These are phyloP conservation scores for Lactarius quietus DNA, from an alignment of 768 basidiomycete genomes.

Conservation along the genomic window DNA sequence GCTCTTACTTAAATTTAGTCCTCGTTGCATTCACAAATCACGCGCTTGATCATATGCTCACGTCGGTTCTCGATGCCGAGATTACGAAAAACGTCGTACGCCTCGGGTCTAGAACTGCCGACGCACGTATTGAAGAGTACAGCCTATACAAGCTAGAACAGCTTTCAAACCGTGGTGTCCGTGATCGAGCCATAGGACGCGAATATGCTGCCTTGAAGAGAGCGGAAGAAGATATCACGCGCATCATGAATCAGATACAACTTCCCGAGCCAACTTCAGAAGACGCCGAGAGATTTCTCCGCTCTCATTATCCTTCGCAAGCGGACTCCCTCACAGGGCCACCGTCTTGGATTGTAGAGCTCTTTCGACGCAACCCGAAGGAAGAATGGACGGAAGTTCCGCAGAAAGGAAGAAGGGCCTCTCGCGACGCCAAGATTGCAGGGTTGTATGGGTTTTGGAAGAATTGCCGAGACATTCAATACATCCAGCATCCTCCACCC, in stretches of 20 bases:
- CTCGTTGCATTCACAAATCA: constrained; percentile 74
- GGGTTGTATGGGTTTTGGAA: constrained; percentile 26
- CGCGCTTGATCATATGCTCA: constrained; percentile 70
- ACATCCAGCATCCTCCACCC: constrained; percentile 6
- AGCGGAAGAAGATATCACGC: constrained; percentile 44
- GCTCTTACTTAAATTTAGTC: constrained; percentile 24
- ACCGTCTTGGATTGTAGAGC: constrained; percentile 33
- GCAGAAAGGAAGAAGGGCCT: not conserved
- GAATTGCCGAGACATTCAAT: constrained; percentile 19
- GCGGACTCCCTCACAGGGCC: constrained; percentile 40
- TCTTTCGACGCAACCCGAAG: not conserved
- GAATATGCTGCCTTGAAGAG: constrained; percentile 42
- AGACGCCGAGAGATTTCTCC: constrained; percentile 43
- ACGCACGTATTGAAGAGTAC: constrained; percentile 58
- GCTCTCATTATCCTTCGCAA: constrained; percentile 47
- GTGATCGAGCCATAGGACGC: constrained; percentile 35
- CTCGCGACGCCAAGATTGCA: not conserved
- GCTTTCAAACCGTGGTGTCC: constrained; percentile 39
- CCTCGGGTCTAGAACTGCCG: constrained; percentile 59
- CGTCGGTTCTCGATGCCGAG: constrained; percentile 55
- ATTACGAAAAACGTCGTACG: constrained; percentile 66
- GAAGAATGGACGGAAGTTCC: constrained; percentile 16
- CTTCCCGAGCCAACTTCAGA: constrained; percentile 16
- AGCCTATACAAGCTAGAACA: constrained; percentile 57
- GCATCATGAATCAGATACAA: constrained; percentile 40